phyloP scores from a whole-genome alignment of 2,329 filamentous ascomycete genomes.

The Alternaria dauci region DNA sequence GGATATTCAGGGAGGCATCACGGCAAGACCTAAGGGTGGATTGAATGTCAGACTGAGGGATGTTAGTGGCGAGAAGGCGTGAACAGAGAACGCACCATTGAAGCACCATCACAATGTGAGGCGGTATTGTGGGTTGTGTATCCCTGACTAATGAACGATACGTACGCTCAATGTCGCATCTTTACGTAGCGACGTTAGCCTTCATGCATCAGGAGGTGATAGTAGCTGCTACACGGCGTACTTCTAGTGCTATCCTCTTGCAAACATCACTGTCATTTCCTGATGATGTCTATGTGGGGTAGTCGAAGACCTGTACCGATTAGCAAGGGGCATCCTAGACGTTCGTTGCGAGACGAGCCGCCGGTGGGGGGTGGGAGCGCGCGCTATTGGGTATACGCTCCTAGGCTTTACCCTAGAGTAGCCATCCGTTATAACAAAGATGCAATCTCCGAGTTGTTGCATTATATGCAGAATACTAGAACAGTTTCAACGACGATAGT shows the following conservation, averaged over 20 bases:
- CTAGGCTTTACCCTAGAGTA: neutral
- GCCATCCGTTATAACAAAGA: neutral
- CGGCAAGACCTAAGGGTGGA: slow-evolving; percentile 75
- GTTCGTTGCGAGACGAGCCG: slow-evolving; percentile 29
- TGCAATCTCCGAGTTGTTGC: slow-evolving; percentile 1
- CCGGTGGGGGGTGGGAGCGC: slow-evolving; percentile 19
- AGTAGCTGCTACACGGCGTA: neutral
- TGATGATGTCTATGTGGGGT: neutral
- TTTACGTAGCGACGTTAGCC: neutral
- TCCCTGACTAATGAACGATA: neutral
- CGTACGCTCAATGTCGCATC: neutral
- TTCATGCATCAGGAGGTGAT: neutral
- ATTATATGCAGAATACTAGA: slow-evolving; percentile 4
- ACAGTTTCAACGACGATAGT: neutral
- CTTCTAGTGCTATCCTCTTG: neutral
- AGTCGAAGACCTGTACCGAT: neutral
- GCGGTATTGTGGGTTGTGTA: neutral
- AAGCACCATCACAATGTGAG: neutral
- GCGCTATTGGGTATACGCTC: slow-evolving; percentile 7
- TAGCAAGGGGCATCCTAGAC: slow-evolving; percentile 17
- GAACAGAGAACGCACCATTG: neutral
- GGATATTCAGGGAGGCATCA: slow-evolving; percentile 73
- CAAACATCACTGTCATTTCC: neutral
- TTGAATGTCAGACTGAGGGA: slow-evolving; percentile 71
- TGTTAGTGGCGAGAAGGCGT: slow-evolving; percentile 2